Conservation (phyloP, 1,284 basidiomycete species). For the Macrocybe sp. region DNA sequence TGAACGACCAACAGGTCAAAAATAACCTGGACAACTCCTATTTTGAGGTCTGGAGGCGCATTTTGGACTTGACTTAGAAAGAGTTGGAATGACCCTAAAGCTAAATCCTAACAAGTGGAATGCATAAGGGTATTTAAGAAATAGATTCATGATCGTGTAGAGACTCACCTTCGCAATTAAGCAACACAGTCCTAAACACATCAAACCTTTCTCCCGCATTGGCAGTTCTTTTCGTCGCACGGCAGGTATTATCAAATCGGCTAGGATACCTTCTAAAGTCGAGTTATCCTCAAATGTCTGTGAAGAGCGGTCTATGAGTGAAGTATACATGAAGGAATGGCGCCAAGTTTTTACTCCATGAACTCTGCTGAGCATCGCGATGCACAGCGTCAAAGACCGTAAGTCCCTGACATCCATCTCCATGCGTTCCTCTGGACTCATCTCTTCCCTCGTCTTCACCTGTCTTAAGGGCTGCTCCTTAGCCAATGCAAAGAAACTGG, state of each 20-base stretch:
- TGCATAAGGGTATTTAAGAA: conserved; percentile 3
- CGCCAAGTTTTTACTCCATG: conserved; percentile 58
- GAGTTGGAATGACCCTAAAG: conserved; percentile 85
- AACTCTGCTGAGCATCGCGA: conserved; percentile 88
- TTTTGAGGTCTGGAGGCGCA: conserved; percentile 74
- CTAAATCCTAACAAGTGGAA: conserved; percentile 63
- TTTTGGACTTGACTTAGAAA: conserved; percentile 84
- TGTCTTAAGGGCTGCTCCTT: conserved; percentile 33
- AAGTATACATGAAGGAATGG: conserved; percentile 10
- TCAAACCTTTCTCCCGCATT: conserved; percentile 83
- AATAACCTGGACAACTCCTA: conserved; percentile 80
- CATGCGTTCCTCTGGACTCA: conserved; percentile 54
- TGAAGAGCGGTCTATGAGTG: conserved; percentile 5
- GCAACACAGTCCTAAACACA: conserved; percentile 86
- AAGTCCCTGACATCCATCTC: conserved; percentile 72
- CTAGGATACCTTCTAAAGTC: conserved; percentile 85
- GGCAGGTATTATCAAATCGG: conserved; percentile 88
- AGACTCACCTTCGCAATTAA: conserved; percentile 72
- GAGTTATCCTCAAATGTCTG: conserved; percentile 93
- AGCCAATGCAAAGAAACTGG: conserved; percentile 26
- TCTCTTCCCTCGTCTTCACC: conserved; percentile 40
- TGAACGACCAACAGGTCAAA: conserved; percentile 93
- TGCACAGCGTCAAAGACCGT: conserved; percentile 84
- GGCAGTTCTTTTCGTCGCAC: conserved; percentile 83
- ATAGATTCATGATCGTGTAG: not conserved